These are phyloP conservation scores for Gilbertella persicaria DNA, from an alignment of 371 early-diverging fungal genomes.

Conservation along the genomic window DNA sequence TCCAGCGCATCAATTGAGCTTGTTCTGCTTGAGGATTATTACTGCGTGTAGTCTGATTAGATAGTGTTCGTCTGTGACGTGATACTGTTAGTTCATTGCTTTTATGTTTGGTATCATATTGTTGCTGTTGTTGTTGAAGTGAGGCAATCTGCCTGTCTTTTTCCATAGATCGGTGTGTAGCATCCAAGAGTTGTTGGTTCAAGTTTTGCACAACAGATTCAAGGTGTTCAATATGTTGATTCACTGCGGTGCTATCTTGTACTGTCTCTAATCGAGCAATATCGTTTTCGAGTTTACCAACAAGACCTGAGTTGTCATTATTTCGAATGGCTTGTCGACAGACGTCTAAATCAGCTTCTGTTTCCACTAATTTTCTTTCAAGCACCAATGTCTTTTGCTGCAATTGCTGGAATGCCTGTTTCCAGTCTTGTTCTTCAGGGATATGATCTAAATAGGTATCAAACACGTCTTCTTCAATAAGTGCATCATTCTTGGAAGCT, in stretches of 20 bases:
- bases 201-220: not conserved
- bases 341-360: not conserved
- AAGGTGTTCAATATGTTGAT: not conserved
- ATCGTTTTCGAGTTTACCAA: not conserved
- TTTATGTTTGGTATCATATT: no score
- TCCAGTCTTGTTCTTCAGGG: not conserved
- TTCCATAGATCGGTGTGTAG: not conserved
- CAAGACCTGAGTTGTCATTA: not conserved
- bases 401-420: not conserved
- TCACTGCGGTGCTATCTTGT: not conserved
- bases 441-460: not conserved
- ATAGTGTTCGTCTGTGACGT: no score
- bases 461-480: not conserved
- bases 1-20: not conserved
- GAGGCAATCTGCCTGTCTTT: not conserved
- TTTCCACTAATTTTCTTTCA: not conserved
- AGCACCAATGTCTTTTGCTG: not conserved
- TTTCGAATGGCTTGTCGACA: not conserved
- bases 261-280: not conserved
- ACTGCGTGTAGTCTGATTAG: not conserved
- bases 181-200: constrained; percentile 1
- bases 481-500: not conserved
- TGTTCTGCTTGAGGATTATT: constrained; percentile 2
- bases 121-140: not conserved
- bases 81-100: no score